Percentiles rank a stretch among this genome's conserved stretches.
phyloP scores from a whole-genome alignment of 2,329 filamentous ascomycete species.

The Claviceps monticola region DNA sequence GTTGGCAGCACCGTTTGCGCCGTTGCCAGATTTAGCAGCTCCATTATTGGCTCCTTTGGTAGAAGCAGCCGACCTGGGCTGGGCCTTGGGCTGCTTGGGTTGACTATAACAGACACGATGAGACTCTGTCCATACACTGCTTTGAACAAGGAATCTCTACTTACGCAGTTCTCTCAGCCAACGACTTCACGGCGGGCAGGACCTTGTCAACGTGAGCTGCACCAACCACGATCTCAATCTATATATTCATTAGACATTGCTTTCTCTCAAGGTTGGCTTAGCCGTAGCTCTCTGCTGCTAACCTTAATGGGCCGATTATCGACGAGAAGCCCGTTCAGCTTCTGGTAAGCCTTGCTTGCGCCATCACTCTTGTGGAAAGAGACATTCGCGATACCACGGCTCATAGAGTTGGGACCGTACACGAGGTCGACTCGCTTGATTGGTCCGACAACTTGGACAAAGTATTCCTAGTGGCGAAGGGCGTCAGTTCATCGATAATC shows the following conservation, averaged over 20 bases:
- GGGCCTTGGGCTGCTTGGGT: slow-evolving; percentile 22
- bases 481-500: slow-evolving; percentile 49
- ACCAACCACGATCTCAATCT: slow-evolving; percentile 87
- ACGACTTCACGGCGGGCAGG: slow-evolving; percentile 49
- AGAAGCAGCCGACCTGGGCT: slow-evolving; percentile 69
- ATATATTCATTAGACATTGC: slow-evolving; percentile 11
- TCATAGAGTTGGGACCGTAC: slow-evolving; percentile 84
- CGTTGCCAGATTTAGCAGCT: slow-evolving; percentile 24
- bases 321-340: slow-evolving; percentile 78
- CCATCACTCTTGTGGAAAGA: slow-evolving; percentile 70
- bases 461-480: slow-evolving; percentile 78
- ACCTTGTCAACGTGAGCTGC: slow-evolving; percentile 57
- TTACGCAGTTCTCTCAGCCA: slow-evolving; percentile 70
- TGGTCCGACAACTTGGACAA: slow-evolving; percentile 70
- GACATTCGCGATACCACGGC: slow-evolving; percentile 84
- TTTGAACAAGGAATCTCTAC: slow-evolving; percentile 12
- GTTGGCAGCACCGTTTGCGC: slow-evolving; percentile 31
- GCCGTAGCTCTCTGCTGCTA: neutral
- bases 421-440: slow-evolving; percentile 86
- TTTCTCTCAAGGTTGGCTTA: neutral
- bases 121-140: neutral
- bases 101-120: slow-evolving; percentile 2
- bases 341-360: slow-evolving; percentile 70
- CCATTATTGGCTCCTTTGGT: slow-evolving; percentile 38
- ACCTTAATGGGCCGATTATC: slow-evolving; percentile 88